Percentiles rank a stretch among this genome's conserved stretches.
phyloP scores from a whole-genome alignment of 441 rosid species.

The Brassica balearica region DNA sequence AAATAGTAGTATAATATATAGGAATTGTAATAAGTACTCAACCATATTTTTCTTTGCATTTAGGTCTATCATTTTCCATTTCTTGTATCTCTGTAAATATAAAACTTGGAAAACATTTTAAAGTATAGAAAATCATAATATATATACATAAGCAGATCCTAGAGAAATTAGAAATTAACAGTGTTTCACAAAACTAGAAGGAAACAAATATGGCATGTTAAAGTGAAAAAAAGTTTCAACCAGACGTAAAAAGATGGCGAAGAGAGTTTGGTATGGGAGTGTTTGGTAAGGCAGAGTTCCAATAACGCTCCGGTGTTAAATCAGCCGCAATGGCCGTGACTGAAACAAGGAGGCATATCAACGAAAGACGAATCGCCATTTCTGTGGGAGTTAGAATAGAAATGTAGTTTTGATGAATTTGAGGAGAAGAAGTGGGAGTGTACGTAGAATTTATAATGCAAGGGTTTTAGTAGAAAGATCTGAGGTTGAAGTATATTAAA shows the following conservation, averaged over 20 bases:
- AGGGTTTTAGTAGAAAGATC: slow-evolving; percentile 37
- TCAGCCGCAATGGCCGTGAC: slow-evolving; percentile 55
- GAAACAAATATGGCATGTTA: background rate
- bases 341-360: slow-evolving; percentile 41
- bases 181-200: background rate
- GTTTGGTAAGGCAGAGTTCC: slow-evolving; percentile 78
- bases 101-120: background rate
- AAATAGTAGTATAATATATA: background rate
- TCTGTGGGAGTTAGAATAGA: background rate
- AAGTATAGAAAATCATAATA: slow-evolving; percentile 7
- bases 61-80: background rate
- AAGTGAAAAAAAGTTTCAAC: slow-evolving; percentile 37
- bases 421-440: slow-evolving; percentile 34
- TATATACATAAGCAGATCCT: background rate
- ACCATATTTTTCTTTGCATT: slow-evolving; percentile 15
- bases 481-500: slow-evolving; percentile 30
- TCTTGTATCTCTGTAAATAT: background rate
- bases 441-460: slow-evolving; percentile 38
- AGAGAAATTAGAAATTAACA: background rate
- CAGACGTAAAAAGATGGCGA: slow-evolving; percentile 58
- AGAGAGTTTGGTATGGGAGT: slow-evolving; percentile 79
- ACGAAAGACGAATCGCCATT: slow-evolving; percentile 31
- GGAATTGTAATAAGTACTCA: background rate
- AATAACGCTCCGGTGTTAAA: slow-evolving; percentile 65
- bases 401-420: slow-evolving; percentile 21